A percentile compares a stretch with the other conserved stretches of the same genome.
These are phyloP conservation scores for Colletotrichum chlorophyti DNA, from an alignment of 2,329 filamentous ascomycete species.

Conservation along the genomic window DNA sequence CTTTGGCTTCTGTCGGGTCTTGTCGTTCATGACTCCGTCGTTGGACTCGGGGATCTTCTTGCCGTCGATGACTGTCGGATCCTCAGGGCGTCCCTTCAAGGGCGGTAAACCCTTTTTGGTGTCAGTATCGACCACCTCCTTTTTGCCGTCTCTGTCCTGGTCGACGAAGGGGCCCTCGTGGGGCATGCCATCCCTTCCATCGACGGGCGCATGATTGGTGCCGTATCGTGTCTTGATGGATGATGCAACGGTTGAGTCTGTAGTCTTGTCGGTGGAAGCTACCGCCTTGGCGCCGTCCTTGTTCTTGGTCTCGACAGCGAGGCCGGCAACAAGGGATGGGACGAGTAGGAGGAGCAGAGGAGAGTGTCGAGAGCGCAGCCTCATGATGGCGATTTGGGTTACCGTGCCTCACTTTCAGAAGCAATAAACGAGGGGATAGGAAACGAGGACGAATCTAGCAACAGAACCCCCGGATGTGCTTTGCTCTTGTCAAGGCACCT, in stretches of 20 bases:
- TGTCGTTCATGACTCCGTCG: slow-evolving; percentile 94
- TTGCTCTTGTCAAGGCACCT: slow-evolving; percentile 17
- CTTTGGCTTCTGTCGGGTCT: slow-evolving; percentile 75
- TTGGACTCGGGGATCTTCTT: slow-evolving; percentile 68
- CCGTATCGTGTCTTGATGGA: slow-evolving; percentile 45
- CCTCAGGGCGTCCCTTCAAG: slow-evolving; percentile 57
- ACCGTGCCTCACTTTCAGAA: background rate
- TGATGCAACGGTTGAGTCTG: slow-evolving; percentile 34
- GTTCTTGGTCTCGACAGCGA: slow-evolving; percentile 40
- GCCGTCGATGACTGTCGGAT: slow-evolving; percentile 62
- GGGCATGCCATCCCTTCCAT: slow-evolving; percentile 92
- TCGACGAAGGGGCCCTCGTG: slow-evolving; percentile 83
- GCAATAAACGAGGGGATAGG: slow-evolving; percentile 1
- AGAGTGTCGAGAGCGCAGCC: slow-evolving; percentile 59
- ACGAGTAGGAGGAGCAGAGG: slow-evolving; percentile 67
- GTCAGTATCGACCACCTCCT: slow-evolving; percentile 39
- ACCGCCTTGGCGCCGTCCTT: slow-evolving; percentile 34
- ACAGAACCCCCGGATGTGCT: background rate
- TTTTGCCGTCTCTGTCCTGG: slow-evolving; percentile 38
- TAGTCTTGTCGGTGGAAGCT: slow-evolving; percentile 32
- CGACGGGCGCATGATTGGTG: slow-evolving; percentile 83
- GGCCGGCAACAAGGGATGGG: slow-evolving; percentile 54
- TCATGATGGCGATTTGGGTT: slow-evolving; percentile 55
- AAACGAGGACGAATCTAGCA: slow-evolving; percentile 3
- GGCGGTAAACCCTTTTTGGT: slow-evolving; percentile 48